Conservation (phyloP, 140 eudicot species). For the Oenanthe javanica region DNA sequence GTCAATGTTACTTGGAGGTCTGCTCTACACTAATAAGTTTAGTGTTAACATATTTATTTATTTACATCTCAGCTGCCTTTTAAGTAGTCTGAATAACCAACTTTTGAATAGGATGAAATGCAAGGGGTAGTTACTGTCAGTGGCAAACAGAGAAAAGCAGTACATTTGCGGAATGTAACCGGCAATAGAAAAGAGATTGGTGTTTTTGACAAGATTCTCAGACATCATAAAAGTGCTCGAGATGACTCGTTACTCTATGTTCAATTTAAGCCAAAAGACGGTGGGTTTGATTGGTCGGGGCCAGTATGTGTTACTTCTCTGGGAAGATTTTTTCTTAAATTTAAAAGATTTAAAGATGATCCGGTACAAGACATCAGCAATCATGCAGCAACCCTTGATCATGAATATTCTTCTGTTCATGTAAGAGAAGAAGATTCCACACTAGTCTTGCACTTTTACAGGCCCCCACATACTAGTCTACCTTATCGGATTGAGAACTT, state of each 20-base stretch:
- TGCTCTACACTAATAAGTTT: constrained; percentile 7
- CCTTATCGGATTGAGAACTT: constrained; percentile 88
- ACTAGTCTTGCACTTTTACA: constrained; percentile 66
- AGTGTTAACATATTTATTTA: neutral
- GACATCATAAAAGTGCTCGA: constrained; percentile 62
- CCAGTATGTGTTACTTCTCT: constrained; percentile 93
- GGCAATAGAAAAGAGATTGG: constrained; percentile 36
- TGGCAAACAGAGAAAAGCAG: constrained; percentile 67
- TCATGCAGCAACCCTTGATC: constrained; percentile 18
- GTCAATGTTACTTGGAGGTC: constrained; percentile 86
- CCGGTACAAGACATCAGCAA: constrained; percentile 23
- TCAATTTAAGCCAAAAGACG: constrained; percentile 56
- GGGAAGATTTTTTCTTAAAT: constrained; percentile 83
- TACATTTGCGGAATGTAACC: constrained; percentile 49
- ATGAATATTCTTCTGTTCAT: constrained; percentile 67
- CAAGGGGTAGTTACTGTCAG: constrained; percentile 39
- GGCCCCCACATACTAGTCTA: constrained; percentile 51
- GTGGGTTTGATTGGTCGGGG: constrained; percentile 80
- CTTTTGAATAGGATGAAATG: constrained; percentile 42
- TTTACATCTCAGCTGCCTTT: neutral
- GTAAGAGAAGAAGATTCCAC: constrained; percentile 80
- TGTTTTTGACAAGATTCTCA: constrained; percentile 61
- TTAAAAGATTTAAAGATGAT: constrained; percentile 32
- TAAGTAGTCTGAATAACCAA: constrained; percentile 10
- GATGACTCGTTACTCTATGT: constrained; percentile 62